Evolutionary conservation across 352 stramenopile genomes (phyloP).

Genomic region (Phytophthora niederhauseri): DNA sequence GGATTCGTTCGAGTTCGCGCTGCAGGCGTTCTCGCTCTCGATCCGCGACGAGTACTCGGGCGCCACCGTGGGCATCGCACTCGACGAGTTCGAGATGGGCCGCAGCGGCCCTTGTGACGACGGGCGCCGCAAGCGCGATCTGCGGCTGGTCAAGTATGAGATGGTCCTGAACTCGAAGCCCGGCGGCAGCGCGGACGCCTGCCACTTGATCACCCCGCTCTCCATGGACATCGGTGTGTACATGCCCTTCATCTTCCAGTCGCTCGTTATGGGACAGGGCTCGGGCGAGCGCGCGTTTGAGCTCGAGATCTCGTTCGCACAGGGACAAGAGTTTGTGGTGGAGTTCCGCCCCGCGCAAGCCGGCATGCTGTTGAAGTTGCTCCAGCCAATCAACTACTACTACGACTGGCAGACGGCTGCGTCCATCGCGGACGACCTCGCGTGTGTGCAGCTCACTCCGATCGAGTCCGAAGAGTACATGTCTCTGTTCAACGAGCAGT

Average conservation of each 20-base stretch:
- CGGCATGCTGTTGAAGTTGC: slow-evolving; percentile 58
- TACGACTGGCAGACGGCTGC: slow-evolving; percentile 73
- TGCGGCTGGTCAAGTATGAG: slow-evolving; percentile 68
- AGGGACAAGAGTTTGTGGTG: slow-evolving; percentile 40
- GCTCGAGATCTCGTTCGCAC: slow-evolving; percentile 56
- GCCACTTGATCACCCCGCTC: slow-evolving; percentile 57
- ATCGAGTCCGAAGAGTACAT: slow-evolving; percentile 66
- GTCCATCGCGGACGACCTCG: slow-evolving; percentile 61
- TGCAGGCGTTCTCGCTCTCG: slow-evolving; percentile 55
- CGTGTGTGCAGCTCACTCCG: slow-evolving; percentile 58
- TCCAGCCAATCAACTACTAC: slow-evolving; percentile 65
- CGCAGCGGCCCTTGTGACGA: slow-evolving; percentile 35
- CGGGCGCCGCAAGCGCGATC: slow-evolving; percentile 45
- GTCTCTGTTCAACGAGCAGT: slow-evolving; percentile 59
- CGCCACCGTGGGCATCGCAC: slow-evolving; percentile 55
- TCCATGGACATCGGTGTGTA: slow-evolving; percentile 60
- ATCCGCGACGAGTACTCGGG: slow-evolving; percentile 68
- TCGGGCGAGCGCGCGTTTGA: slow-evolving; percentile 48
- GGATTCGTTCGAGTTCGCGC: slow-evolving; percentile 69
- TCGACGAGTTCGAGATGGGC: slow-evolving; percentile 70
- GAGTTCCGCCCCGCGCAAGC: slow-evolving; percentile 74
- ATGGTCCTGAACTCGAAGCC: slow-evolving; percentile 68
- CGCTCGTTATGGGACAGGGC: slow-evolving; percentile 57
- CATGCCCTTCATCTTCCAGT: slow-evolving; percentile 75
- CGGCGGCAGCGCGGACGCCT: slow-evolving; percentile 37